These are phyloP conservation scores for Balamuthia mandrillaris DNA, from an alignment of 208 protist genomes.

Conservation along the genomic window DNA sequence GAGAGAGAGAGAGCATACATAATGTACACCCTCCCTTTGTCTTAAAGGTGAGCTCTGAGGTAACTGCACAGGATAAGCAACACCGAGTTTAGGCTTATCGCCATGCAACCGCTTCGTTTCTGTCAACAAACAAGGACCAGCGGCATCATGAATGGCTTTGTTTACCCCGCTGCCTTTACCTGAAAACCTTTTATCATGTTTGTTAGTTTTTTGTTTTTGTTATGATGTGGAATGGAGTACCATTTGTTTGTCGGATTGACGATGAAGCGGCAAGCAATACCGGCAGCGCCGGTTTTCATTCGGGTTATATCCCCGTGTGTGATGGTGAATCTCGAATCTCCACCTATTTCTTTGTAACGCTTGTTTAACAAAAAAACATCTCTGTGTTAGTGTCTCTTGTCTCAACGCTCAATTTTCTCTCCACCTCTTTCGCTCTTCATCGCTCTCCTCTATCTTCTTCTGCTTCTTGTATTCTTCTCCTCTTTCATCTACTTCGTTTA, in stretches of 20 bases:
- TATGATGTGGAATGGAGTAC: neutral
- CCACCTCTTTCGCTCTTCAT: too few relatives aligned
- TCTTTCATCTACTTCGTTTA: too few relatives aligned
- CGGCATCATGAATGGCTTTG: neutral
- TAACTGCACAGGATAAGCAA: neutral
- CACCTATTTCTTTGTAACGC: too few relatives aligned
- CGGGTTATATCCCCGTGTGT: neutral
- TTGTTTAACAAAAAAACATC: too few relatives aligned
- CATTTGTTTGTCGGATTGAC: conserved; percentile 3
- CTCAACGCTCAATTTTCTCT: too few relatives aligned
- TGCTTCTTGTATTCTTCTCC: too few relatives aligned
- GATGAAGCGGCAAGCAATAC: conserved; percentile 4
- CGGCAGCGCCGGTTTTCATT: neutral
- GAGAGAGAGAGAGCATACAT: neutral
- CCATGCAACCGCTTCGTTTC: neutral
- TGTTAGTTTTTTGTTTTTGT: too few relatives aligned
- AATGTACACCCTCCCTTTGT: neutral
- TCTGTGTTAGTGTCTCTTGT: too few relatives aligned
- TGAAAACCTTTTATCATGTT: neutral
- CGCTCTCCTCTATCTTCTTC: too few relatives aligned
- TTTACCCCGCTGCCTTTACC: neutral
- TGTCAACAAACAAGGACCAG: neutral
- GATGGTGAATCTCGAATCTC: neutral
- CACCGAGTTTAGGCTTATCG: neutral
- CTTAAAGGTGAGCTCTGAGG: neutral